Conservation (phyloP, 805 yeast genomes). For the Candida bentonensis region DNA sequence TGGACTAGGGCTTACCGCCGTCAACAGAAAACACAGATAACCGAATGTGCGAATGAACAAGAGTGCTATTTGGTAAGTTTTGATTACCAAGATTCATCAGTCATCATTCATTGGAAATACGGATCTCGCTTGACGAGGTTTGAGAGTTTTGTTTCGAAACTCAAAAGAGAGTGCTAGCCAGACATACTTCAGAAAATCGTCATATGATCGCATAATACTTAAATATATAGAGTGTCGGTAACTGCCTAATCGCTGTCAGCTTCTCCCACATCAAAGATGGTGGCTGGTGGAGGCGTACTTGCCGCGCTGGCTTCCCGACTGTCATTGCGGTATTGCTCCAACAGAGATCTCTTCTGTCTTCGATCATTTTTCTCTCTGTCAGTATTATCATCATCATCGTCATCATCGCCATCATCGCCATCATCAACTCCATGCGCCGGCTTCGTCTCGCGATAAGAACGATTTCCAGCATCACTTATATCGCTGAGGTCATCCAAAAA, state of each 20-base stretch:
- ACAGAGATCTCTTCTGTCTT: neutral
- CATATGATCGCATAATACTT: neutral
- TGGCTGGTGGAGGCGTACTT: neutral
- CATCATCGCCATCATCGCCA: neutral
- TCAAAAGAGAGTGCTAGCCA: neutral
- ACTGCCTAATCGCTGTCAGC: neutral
- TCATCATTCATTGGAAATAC: neutral
- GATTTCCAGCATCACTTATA: neutral
- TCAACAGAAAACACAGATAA: neutral
- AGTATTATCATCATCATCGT: neutral
- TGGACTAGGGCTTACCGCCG: slow-evolving; percentile 1
- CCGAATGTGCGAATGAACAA: too few species aligned
- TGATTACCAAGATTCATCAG: neutral
- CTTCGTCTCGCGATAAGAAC: neutral
- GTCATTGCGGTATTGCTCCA: neutral
- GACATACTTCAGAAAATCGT: neutral
- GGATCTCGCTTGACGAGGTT: neutral
- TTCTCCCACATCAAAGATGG: neutral
- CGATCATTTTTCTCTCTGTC: neutral
- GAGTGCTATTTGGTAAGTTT: too few species aligned
- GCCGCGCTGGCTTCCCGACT: neutral
- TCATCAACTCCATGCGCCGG: neutral
- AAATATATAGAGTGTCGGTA: neutral
- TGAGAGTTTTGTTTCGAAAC: slow-evolving; percentile 1
- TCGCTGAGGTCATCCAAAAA: neutral